phyloP scores from a whole-genome alignment of 2,329 filamentous ascomycete genomes.

The Myriosclerotinia scirpicola region DNA sequence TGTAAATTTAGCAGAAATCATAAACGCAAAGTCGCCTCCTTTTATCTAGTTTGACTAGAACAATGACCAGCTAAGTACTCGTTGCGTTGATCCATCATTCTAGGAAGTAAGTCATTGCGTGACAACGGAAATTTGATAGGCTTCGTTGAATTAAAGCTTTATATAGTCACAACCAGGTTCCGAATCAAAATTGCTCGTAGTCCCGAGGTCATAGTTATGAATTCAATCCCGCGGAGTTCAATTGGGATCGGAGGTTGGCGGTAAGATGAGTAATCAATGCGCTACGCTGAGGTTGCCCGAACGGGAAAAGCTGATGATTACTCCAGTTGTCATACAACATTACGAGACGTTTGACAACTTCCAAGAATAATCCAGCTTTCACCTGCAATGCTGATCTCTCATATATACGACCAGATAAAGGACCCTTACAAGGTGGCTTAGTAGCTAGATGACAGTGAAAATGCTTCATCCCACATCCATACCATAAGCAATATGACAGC shows the following conservation, averaged over 20 bases:
- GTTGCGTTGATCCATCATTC: background rate
- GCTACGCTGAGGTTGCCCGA: constrained; percentile 23
- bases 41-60: background rate
- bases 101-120: background rate
- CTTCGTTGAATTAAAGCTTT: no score
- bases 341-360: background rate
- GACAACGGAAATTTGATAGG: background rate
- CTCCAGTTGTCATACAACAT: background rate
- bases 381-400: background rate
- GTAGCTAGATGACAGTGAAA: background rate
- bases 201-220: no score
- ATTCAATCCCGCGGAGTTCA: no score
- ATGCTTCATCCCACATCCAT: background rate
- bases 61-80: background rate
- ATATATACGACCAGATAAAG: background rate
- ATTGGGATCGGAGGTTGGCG: no score
- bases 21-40: no score
- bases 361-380: background rate
- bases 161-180: no score
- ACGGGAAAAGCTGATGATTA: constrained; percentile 12
- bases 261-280: background rate
- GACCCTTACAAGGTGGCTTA: background rate
- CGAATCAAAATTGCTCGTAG: no score
- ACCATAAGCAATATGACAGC: background rate
- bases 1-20: background rate